Evolutionary conservation across 495 filamentous ascomycete species (phyloP), one percentile per base, ranked within the genome.

Genomic region (Xylaria palmicola): DNA sequence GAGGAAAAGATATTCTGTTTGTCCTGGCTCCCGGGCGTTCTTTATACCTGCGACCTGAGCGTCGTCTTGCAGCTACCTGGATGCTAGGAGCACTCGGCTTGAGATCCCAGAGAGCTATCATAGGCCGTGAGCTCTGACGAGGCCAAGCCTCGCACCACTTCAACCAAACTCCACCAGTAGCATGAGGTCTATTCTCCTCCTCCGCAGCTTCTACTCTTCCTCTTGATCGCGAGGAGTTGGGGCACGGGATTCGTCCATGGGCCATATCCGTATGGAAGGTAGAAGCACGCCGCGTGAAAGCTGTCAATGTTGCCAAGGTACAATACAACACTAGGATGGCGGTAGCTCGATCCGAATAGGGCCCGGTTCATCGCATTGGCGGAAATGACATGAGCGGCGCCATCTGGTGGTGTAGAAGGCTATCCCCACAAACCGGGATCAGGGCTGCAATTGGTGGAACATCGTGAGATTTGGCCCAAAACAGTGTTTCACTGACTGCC

Each of bases 381-480:
- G 55, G 55, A 58, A 58, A 58, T 39, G 32, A 39, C 13, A 29
- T 27, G 20, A 27, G 32, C 19, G 40, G 43, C 36, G 48, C 24
- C 5, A 36, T 13, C 1, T 17, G 37, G n/a, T 26, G 34, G 24
- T 55, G 19, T 15, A 37, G n/a, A 22, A 55, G 22, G 34, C 34
- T 41, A 26, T 27, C 34, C 34, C 51, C 51, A 37, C 32, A 39
- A 53, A 24, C 50, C 13, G 7, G 19, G 32, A 15, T 19, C 3
- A 5, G 20, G 27, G 26, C 30, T 8, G 40, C 20, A 24, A 58
- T 58, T 58, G 55, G 55, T 58, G 55, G 55, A 39, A 58, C 34
- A 37, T 37, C 55, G 29, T 20, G 53, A 56, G 27, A 32, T 43
- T n/a, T n/a, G n/a, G n/a, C 50, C 39, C 62, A 56, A 39, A 55